phyloP scores from a whole-genome alignment of 352 stramenopile species.

The Plasmopara viticola region DNA sequence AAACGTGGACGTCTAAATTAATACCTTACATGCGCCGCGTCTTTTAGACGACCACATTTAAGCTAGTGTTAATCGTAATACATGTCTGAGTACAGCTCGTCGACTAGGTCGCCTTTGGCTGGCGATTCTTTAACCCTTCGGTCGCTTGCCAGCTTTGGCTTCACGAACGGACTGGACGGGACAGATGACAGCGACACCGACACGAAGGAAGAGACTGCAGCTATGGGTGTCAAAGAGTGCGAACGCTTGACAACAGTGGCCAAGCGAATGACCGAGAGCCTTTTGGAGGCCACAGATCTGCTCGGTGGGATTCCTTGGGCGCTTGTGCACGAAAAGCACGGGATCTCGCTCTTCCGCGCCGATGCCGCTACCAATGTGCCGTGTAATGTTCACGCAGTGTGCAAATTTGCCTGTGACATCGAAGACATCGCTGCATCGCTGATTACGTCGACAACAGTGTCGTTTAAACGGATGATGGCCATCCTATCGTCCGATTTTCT shows the following conservation, averaged over 20 bases:
- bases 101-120: conserved; percentile 7
- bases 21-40: conserved; percentile 9
- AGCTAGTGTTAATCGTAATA: conserved; percentile 8
- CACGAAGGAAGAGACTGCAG: conserved; percentile 1
- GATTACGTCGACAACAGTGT: conserved; percentile 68
- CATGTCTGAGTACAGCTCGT: conserved; percentile 22
- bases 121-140: conserved; percentile 15
- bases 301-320: conserved; percentile 64
- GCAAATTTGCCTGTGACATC: conserved; percentile 74
- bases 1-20: conserved; percentile 3
- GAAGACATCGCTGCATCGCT: conserved; percentile 78
- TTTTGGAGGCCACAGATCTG: conserved; percentile 70
- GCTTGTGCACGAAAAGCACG: conserved; percentile 76
- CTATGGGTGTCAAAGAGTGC: conserved; percentile 49
- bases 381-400: conserved; percentile 84
- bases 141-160: conserved; percentile 13
- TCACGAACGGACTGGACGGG: conserved; percentile 18
- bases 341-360: conserved; percentile 76
- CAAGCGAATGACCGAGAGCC: conserved; percentile 76
- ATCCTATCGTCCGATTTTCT: conserved; percentile 82
- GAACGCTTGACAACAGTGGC: conserved; percentile 64
- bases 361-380: conserved; percentile 50
- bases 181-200: conserved; percentile 15
- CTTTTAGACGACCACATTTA: not conserved
- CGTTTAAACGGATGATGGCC: conserved; percentile 83